Evolutionary conservation across 2,329 filamentous ascomycete genomes (phyloP), one percentile per base, ranked within the genome.

Genomic region (Fusarium piperis): DNA sequence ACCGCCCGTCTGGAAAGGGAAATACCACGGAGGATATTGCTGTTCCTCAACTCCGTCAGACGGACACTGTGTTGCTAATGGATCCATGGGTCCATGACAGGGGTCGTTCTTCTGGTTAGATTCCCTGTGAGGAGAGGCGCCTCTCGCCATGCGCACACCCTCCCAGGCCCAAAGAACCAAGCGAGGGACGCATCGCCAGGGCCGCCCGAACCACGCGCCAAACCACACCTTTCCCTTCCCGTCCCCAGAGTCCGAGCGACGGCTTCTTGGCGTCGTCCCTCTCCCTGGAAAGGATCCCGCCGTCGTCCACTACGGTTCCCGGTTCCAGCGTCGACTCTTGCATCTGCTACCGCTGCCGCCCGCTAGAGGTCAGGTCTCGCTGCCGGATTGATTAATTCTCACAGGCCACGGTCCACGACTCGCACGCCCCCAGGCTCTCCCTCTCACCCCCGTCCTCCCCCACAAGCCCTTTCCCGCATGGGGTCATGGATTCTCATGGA

Each of bases 141-240:
- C 30, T 33, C 48, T 46, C 18, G 30, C 57, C 12, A 52, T 35
- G 60, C 64, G 36, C 48, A 71, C 63, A 61, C 59, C 58, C 66
- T 48, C 38, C 56, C n/a, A 26, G 56, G 52, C 44, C 70, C 70
- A 69, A 72, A 70, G 70, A 38, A 64, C 71, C 71, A 62, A 56
- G 59, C 59, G 61, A 63, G 63, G 59, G 41, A 46, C 41, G 41
- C 41, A 46, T 46, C 41, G 41, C 23, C 41, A 46, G 41, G 44
- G 44, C 44, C 44, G 26, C 60, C 56, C 55, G 53, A 67, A 61
- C 48, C 35, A 59, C 53, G 33, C 53, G 58, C 33, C 48, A 71
- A 60, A 61, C 58, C 36, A 66, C 70, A 38, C 74, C 68, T 72
- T 76, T 64, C 74, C 74, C 63, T 68, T 76, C 74, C 70, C 61